Base-by-base conservation (phyloP, 768 basidiomycete genomes). In the Tephrocybe sp. region DNA sequence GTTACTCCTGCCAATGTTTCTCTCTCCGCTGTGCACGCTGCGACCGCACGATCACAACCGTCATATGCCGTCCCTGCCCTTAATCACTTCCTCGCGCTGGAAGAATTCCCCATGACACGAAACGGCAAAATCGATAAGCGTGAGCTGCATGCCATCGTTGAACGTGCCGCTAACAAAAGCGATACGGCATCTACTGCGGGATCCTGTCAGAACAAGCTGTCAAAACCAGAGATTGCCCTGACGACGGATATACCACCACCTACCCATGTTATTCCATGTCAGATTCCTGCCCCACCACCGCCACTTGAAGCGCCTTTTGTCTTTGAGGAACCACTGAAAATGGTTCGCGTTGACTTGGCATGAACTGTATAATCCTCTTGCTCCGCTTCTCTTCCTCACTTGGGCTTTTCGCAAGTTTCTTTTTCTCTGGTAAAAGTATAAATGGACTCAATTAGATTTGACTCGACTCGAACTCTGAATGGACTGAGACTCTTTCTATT, bases 11-110 rank as follows among this genome's bases (percentile, higher is more conserved):
- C 56, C 26, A 53, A 45, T n/a, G 30, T 58, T 14, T 47, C 54
- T 9, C 44, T 53, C 10, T 14, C 53, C n/a, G 46, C 48, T 9
- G 58, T 62, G 16, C 59, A 49, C n/a, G 53, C 42, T 11, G 58
- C 58, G 22, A 54, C 58, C 30, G 51, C 60, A 19, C 48, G 52
- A 22, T 67, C 78, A 2, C 79, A 80, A 56, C 80, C 82, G 5
- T 79, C 82, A 60, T 84, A 84, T 59, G 82, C 80, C 9, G 77
- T 83, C 5, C 81, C 82, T 7, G 70, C 74, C 16, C 81, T 79
- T 5, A 70, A 72, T 4, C 70, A 70, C 31, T 72, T 73, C 51
- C 36, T 78, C 32, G 62, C 68, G 3, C 64, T 83, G 44, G 69
- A 69, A 16, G 64, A 68, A 33, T 76, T 83, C 57, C 80, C 82